Evolutionary conservation across 495 filamentous ascomycete genomes (phyloP), one percentile per base, ranked within the genome.

Genomic region (Trichoderma orchidacearum): DNA sequence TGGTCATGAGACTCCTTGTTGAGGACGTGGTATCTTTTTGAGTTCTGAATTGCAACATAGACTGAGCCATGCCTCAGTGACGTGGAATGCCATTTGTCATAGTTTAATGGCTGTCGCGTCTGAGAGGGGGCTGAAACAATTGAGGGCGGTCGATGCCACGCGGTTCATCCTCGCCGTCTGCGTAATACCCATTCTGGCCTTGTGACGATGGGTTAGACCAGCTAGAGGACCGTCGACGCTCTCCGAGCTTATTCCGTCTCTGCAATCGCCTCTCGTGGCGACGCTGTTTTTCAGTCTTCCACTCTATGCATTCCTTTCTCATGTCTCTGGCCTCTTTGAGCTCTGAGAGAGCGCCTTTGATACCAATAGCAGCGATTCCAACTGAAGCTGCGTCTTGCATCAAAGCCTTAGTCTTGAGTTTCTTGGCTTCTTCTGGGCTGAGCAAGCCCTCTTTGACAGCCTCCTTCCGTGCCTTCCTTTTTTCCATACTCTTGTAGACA

Each of bases 351-450:
- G 88, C 89, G 31, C 85, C 84, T 70, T 90, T 90, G 75, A 95
- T 85, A 64, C 90, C 88, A 30, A 94, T 73, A 3, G 87, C 88
- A 12, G 90, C 90, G 52, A 96, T 85, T 60, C 89, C 89, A 0
- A 95, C 74, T 32, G 85, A 85, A 2, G 88, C 84, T 11, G 82
- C 81, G 66, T 94, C 89, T 65, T 85, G 80, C 52, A 89, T 60
- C 55, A 85, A 75, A 17, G 85, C 85, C 67, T 87, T 94, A 11
- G 81, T 79, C 64, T 85, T 85, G 55, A 82, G 73, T 68, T 85
- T 90, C 57, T 80, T 75, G 51, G 88, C 88, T 66, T 93, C 81
- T 57, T 89, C 81, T 0, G 78, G 74, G 8, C 81, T 80, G 65
- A 95, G 83, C 59, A 84, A 76, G 29, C 89, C 89, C 61, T 91